Percentiles rank a stretch among this genome's conserved stretches.
phyloP scores from a whole-genome alignment of 306 rosid genomes.

The Castanopsis chinensis region DNA sequence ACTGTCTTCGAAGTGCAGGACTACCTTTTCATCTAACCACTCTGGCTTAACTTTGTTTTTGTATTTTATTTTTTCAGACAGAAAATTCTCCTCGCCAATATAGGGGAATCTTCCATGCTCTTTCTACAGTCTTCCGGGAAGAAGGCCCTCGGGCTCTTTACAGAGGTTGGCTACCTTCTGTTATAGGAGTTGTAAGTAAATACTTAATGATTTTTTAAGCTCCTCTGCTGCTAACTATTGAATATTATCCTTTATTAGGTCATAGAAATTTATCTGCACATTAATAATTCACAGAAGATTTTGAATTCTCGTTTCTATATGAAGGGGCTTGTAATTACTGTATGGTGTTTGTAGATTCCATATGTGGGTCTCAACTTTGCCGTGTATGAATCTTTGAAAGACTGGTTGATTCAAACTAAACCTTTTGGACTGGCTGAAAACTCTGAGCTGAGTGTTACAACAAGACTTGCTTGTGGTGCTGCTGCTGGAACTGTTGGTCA shows the following conservation, averaged over 20 bases:
- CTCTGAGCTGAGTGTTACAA: conserved; percentile 40
- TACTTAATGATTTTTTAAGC: neutral
- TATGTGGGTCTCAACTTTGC: conserved; percentile 54
- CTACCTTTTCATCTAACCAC: neutral
- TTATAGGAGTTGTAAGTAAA: conserved; percentile 68
- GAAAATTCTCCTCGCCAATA: conserved; percentile 55
- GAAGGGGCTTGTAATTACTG: neutral
- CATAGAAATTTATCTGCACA: neutral
- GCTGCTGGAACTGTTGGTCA: conserved; percentile 60
- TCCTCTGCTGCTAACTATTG: neutral
- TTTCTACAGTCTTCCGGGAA: conserved; percentile 62
- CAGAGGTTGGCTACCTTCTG: conserved; percentile 75
- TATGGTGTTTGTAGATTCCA: conserved; percentile 36
- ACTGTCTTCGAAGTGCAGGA: neutral
- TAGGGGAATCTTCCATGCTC: conserved; percentile 64
- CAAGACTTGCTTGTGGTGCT: conserved; percentile 51
- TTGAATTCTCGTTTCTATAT: neutral
- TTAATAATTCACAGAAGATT: neutral
- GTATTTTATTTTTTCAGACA: conserved; percentile 36
- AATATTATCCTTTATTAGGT: neutral
- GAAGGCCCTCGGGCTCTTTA: conserved; percentile 67
- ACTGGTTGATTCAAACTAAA: conserved; percentile 38
- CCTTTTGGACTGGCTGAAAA: conserved; percentile 33
- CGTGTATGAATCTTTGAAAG: conserved; percentile 49
- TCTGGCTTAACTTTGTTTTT: conserved; percentile 8